These are phyloP conservation scores for Adansonia madagascariensis DNA, from an alignment of 441 rosid species.

Conservation along the genomic window DNA sequence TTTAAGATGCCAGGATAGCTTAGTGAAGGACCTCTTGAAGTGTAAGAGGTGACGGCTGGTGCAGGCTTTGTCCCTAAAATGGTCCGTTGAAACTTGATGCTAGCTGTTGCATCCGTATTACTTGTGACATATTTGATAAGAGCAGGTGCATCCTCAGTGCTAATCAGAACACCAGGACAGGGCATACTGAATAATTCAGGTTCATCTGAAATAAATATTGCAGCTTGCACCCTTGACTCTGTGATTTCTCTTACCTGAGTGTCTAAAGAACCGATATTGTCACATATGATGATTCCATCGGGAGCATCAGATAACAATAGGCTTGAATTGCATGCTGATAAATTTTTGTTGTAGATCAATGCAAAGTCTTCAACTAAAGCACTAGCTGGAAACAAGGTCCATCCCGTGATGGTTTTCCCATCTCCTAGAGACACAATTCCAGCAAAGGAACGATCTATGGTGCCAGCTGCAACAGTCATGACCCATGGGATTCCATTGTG, in stretches of 20 bases:
- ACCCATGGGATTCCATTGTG: constrained; percentile 62
- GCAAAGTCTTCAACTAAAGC: constrained; percentile 30
- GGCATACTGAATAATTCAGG: neutral
- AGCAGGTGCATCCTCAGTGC: constrained; percentile 32
- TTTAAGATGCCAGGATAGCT: constrained; percentile 43
- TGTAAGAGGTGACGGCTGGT: constrained; percentile 43
- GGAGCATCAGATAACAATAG: constrained; percentile 25
- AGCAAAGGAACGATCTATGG: constrained; percentile 49
- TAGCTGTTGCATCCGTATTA: constrained; percentile 27
- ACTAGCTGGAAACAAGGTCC: constrained; percentile 48
- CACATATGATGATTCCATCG: constrained; percentile 39
- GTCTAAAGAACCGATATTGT: neutral
- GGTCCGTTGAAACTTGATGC: constrained; percentile 49
- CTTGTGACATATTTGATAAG: constrained; percentile 40
- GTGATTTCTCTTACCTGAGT: constrained; percentile 25
- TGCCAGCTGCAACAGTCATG: constrained; percentile 56
- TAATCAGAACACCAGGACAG: constrained; percentile 42
- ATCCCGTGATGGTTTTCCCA: constrained; percentile 36
- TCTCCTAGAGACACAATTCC: constrained; percentile 45
- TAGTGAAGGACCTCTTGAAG: constrained; percentile 54
- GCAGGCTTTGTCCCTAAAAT: constrained; percentile 44
- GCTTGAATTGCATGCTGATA: constrained; percentile 46
- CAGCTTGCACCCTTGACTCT: constrained; percentile 31
- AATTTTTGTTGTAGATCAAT: constrained; percentile 38
- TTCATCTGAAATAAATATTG: constrained; percentile 44